phyloP scores from a whole-genome alignment of 2,329 filamentous ascomycete species.

The Amauroascus niger region DNA sequence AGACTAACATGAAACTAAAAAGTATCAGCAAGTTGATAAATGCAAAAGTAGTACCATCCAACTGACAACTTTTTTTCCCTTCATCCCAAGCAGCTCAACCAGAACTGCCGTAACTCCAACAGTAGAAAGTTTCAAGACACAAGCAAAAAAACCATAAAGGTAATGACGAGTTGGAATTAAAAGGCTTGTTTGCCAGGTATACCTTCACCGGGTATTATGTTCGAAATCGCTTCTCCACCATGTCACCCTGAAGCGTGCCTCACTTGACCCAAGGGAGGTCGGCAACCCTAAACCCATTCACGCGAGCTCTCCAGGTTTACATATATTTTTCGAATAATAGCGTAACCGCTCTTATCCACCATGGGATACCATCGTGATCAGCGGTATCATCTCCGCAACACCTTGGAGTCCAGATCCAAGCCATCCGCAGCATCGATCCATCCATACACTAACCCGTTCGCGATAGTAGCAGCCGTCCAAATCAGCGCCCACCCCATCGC shows the following conservation, averaged over 20 bases:
- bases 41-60: background rate
- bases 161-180: no score
- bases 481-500: conserved; percentile 62
- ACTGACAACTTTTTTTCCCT: background rate
- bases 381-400: background rate
- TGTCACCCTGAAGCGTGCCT: background rate
- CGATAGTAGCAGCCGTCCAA: conserved; percentile 52
- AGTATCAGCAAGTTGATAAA: background rate
- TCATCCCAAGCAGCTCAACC: background rate
- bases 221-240: background rate
- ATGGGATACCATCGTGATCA: background rate
- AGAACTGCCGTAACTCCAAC: background rate
- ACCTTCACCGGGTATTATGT: background rate
- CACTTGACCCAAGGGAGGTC: background rate
- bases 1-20: background rate
- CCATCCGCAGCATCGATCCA: conserved; percentile 36
- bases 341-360: no score
- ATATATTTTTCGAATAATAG: background rate
- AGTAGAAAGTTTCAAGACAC: background rate
- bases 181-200: background rate
- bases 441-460: conserved; percentile 26
- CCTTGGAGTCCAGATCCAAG: background rate
- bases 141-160: background rate
- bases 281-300: background rate
- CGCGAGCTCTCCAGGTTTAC: background rate